These are phyloP conservation scores for Prunus davidiana DNA, from an alignment of 306 rosid species.

Conservation along the genomic window DNA sequence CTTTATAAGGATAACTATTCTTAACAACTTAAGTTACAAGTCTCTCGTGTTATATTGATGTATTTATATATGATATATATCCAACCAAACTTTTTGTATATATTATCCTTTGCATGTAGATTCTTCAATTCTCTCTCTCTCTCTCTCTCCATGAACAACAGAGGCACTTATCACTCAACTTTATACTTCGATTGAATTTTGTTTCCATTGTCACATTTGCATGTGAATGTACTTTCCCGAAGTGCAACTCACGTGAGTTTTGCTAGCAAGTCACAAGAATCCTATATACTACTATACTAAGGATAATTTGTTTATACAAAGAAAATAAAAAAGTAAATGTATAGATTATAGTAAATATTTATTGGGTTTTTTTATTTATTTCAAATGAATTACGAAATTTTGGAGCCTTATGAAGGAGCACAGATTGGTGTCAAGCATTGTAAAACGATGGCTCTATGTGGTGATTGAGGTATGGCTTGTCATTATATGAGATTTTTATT, in stretches of 20 bases:
- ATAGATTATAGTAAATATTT: not conserved
- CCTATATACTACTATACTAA: slow-evolving; percentile 23
- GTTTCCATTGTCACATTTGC: slow-evolving; percentile 63
- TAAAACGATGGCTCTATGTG: not conserved
- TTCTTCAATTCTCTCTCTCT: slow-evolving; percentile 30
- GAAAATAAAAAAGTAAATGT: slow-evolving; percentile 3
- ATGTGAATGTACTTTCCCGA: slow-evolving; percentile 98
- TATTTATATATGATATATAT: not conserved
- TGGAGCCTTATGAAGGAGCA: not conserved
- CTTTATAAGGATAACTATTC: too few relatives aligned
- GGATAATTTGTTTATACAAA: slow-evolving; percentile 3
- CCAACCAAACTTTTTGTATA: slow-evolving; percentile 15
- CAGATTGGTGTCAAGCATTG: not conserved
- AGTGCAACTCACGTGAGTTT: slow-evolving; percentile 90
- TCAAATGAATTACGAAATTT: not conserved
- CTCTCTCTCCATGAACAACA: slow-evolving; percentile 40
- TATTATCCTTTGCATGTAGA: slow-evolving; percentile 21
- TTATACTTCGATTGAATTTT: slow-evolving; percentile 57
- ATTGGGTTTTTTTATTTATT: not conserved
- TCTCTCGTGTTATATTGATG: not conserved
- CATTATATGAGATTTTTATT: slow-evolving; percentile 23
- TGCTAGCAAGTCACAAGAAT: slow-evolving; percentile 65
- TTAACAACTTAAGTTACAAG: too few relatives aligned
- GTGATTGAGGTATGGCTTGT: slow-evolving; percentile 12
- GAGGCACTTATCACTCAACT: slow-evolving; percentile 60